Percentiles rank a stretch among this genome's conserved stretches.
phyloP scores from a whole-genome alignment of 495 filamentous ascomycete species.

The Penicillium herquei region DNA sequence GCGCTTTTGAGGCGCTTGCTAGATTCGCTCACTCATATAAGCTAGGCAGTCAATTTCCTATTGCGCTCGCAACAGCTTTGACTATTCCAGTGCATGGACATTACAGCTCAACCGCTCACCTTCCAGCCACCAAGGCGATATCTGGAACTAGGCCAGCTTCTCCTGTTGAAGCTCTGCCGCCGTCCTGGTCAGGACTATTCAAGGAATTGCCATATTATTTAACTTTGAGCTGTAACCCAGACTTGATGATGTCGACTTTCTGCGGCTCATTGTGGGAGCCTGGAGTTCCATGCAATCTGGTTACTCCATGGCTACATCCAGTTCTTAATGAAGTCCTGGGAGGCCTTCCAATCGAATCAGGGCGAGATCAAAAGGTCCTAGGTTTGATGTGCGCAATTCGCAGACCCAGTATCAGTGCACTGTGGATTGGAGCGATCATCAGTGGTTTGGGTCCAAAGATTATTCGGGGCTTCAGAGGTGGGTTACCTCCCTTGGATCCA shows the following conservation, averaged over 20 bases:
- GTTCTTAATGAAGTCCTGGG: conserved; percentile 13
- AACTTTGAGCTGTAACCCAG: conserved; percentile 16
- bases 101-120: conserved; percentile 5
- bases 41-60: conserved; percentile 11
- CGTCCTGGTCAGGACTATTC: conserved; percentile 7
- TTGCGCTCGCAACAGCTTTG: conserved; percentile 12
- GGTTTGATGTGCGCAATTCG: conserved; percentile 13
- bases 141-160: not conserved
- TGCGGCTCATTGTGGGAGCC: conserved; percentile 22
- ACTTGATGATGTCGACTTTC: conserved; percentile 16
- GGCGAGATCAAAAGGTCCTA: conserved; percentile 6
- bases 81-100: conserved; percentile 10
- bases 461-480: conserved; percentile 4
- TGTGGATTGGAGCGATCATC: conserved; percentile 13
- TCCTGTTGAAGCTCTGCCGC: not conserved
- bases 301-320: conserved; percentile 20
- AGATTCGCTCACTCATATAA: conserved; percentile 3
- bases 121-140: conserved; percentile 2
- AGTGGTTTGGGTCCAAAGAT: conserved; percentile 14
- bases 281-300: conserved; percentile 17
- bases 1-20: not conserved
- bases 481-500: conserved; percentile 12
- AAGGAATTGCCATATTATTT: not conserved
- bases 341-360: not conserved
- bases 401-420: conserved; percentile 9